Percentiles rank a stretch among this genome's conserved stretches.
Conservation (phyloP, 164 flowering plant genomes). For the Vitis vinifera region DNA sequence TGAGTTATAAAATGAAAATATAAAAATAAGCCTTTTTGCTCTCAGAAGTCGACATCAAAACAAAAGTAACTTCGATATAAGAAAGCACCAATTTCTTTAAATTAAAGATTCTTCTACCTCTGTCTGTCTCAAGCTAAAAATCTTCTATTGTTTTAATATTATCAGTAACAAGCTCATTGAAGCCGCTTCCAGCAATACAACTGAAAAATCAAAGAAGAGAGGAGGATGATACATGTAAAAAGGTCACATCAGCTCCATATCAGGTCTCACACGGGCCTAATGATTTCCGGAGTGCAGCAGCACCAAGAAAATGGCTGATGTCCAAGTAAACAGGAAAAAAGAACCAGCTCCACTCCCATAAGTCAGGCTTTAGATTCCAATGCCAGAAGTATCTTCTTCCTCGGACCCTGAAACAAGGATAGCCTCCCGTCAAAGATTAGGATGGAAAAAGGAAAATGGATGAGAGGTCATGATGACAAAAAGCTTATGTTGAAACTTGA, state of each 20-base stretch:
- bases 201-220: not conserved
- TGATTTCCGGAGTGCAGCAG: not conserved
- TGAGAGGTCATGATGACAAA: no score
- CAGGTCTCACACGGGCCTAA: conserved; percentile 6
- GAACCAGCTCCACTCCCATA: not conserved
- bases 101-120: not conserved
- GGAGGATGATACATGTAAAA: not conserved
- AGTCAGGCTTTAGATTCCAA: conserved; percentile 54
- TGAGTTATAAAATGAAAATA: no score
- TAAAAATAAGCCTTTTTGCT: no score
- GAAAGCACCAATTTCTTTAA: not conserved
- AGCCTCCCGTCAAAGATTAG: not conserved
- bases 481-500: no score
- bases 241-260: no score
- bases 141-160: not conserved
- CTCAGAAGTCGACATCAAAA: no score
- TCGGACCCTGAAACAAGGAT: conserved; percentile 69
- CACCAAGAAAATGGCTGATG: not conserved
- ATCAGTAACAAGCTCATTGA: conserved; percentile 1
- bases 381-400: conserved; percentile 83
- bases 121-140: not conserved
- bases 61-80: no score
- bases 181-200: conserved; percentile 1
- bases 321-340: not conserved
- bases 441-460: not conserved